Evolutionary conservation across 192 early-diverging fungal species (phyloP).

Genomic region (Entophlyctis helioformis): DNA sequence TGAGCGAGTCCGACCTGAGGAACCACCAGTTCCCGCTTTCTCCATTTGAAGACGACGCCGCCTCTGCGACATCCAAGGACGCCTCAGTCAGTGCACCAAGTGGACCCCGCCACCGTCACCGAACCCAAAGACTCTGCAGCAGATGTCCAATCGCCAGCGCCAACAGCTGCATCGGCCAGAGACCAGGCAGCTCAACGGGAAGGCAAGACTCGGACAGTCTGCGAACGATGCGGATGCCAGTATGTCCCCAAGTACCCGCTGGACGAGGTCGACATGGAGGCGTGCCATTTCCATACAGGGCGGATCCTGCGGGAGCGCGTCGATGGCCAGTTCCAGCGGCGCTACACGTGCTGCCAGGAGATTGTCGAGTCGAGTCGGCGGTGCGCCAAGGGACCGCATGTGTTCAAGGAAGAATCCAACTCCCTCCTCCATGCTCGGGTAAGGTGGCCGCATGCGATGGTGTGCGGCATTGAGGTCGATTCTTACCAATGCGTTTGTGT

Average conservation of each 20-base stretch:
- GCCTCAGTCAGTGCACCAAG: neutral
- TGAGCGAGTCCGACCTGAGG: neutral
- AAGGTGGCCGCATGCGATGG: neutral
- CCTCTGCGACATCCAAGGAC: neutral
- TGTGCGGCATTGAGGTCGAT: neutral
- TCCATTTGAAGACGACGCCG: neutral
- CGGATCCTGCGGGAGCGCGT: conserved; percentile 4
- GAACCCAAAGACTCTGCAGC: neutral
- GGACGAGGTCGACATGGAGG: conserved; percentile 15
- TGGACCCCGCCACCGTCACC: neutral
- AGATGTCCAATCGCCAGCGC: neutral
- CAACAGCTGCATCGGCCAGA: neutral
- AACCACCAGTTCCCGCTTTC: neutral
- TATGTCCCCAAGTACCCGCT: conserved; percentile 30
- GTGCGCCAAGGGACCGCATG: conserved; percentile 50
- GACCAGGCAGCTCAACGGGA: conserved; percentile 1
- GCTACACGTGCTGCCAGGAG: conserved; percentile 37
- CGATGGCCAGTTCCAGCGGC: conserved; percentile 15
- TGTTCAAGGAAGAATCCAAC: conserved; percentile 45
- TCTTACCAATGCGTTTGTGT: conserved; percentile 5
- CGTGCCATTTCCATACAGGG: conserved; percentile 37
- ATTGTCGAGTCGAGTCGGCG: conserved; percentile 19
- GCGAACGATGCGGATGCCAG: conserved; percentile 33
- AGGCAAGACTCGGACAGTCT: conserved; percentile 6
- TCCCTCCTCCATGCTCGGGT: conserved; percentile 26